Base-by-base conservation (phyloP, 805 yeast genomes). In the Diddensiella caesifluorescens region DNA sequence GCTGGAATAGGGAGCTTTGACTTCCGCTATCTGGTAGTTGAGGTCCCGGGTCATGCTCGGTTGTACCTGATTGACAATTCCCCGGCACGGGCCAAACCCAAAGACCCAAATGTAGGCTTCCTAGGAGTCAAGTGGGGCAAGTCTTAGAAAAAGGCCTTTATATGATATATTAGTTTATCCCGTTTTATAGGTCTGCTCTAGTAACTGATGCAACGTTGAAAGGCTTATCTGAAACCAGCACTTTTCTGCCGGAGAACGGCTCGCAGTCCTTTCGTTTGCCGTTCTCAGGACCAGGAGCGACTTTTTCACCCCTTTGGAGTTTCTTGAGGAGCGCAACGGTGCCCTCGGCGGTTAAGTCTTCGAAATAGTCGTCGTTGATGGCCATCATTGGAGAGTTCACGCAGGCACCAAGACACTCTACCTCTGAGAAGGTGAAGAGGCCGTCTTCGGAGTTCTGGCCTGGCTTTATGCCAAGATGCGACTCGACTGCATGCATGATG, bases 331-430 rank as follows among this genome's bases (percentile, higher is more conserved):
- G 61, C 47, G 72, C 70, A 26, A 74, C 72, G 21, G 83, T 75
- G 35, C 74, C 72, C 49, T 80, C 82, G 19, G 79, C 71, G 26
- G 89, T 81, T 64, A 85, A 72, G 63, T 85, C 95, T 67, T 85
- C 95, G 57, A 72, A 80, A 65, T 69, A 85, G 60, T 82, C 88
- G 64, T 85, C 95, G 63, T 83, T 84, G 40, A 85, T 67, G 47
- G 85, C 94, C 42, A 86, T 69, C 86, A 85, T 85, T 41, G 95
- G 95, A 5, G 84, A 95, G 62, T 85, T 85, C 38, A 85, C 88
- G 71, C 95, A 85, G 2, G 95, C 95, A 45, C 95, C 95, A 38
- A 84, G 75, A 66, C 95, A 85, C 67, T 85, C 95, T 49, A 85
- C 95, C 63, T 85, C 95, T 56, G 83, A 85, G 49, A 85, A 67